phyloP scores from a whole-genome alignment of 2,329 filamentous ascomycete genomes.

The Elsinoe arachidis region DNA sequence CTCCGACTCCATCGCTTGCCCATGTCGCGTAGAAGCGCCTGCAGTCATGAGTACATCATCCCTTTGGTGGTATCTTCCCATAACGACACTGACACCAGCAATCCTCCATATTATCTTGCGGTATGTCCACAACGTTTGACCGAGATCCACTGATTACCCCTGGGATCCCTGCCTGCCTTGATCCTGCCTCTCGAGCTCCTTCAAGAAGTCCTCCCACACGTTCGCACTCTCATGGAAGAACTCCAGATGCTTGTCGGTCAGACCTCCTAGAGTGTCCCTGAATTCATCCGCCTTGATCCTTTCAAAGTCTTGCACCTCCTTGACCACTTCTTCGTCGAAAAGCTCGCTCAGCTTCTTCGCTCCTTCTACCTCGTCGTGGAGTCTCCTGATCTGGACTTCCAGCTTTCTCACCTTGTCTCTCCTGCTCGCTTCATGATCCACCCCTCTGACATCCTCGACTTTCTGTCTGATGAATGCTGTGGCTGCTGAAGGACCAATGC shows the following conservation, averaged over 20 bases:
- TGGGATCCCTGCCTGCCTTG: constrained; percentile 17
- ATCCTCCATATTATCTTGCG: not conserved
- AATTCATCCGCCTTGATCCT: constrained; percentile 93
- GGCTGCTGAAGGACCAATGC: constrained; percentile 50
- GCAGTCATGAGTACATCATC: not conserved
- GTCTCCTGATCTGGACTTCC: constrained; percentile 83
- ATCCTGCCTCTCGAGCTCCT: constrained; percentile 70
- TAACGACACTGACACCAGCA: not conserved
- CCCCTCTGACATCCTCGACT: constrained; percentile 90
- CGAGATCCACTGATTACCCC: not conserved
- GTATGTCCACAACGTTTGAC: no score
- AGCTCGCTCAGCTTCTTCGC: constrained; percentile 81
- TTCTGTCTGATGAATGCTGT: constrained; percentile 87
- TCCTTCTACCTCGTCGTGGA: constrained; percentile 80
- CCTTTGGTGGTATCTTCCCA: not conserved
- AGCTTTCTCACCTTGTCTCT: constrained; percentile 82
- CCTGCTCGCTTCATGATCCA: constrained; percentile 88
- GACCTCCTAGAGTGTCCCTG: constrained; percentile 69
- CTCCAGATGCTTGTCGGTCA: constrained; percentile 76
- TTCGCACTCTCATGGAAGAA: constrained; percentile 76
- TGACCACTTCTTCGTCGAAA: constrained; percentile 93
- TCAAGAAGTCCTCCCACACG: constrained; percentile 84
- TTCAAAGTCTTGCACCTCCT: constrained; percentile 89
- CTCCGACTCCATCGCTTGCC: not conserved
- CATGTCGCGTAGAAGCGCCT: not conserved